Base-by-base conservation (phyloP, 2,329 filamentous ascomycete species). In the Phyllachora maydis region DNA sequence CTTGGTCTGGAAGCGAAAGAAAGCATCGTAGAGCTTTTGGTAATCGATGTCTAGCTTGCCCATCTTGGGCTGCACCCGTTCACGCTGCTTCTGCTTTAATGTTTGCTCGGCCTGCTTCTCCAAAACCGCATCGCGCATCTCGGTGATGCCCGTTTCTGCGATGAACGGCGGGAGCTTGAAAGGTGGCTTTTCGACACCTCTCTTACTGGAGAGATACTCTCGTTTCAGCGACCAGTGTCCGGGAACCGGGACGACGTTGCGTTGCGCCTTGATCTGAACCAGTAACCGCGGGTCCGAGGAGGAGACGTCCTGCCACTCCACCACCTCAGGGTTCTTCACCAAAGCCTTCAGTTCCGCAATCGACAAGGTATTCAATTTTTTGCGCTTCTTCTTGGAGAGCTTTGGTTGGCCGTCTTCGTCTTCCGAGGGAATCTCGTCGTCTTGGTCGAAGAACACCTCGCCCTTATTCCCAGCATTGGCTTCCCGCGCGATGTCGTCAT, bases 11-110 rank as follows among this genome's bases (percentile, higher is more conserved):
- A 92, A 90, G 29, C 82, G 69, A 58, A 98, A 98, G 56, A 98
- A 98, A 4, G 88, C 88, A 43, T 95, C 88, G 51, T 95, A 95
- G 26, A 95, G 68, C 46, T 88, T 93, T 43, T 92, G 81, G 47
- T 98, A 98, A 48, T 98, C 88, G 35, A 98, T 95, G 45, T 98
- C 88, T 23, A 98, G 60, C 47, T 88, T 90, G 31, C 88, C 88
- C 65, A 93, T 88, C 52, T 95, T 95, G 14, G 82, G 82, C 32
- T 82, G 73, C 8, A 98, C 88, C 21, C 88, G 65, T 48, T 93
- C 88, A 23, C 88, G 68, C 51, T 93, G 83, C 47, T 91, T 93
- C 46, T 93, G 83, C 50, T 93, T 93, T 36, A 98, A 55, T 1
- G 68, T 74, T 36, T 88, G 78, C 39, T 91, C 74, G 24, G 83